Evolutionary conservation across 1,284 basidiomycete genomes (phyloP).

Genomic region (Sporisorium reilianum): DNA sequence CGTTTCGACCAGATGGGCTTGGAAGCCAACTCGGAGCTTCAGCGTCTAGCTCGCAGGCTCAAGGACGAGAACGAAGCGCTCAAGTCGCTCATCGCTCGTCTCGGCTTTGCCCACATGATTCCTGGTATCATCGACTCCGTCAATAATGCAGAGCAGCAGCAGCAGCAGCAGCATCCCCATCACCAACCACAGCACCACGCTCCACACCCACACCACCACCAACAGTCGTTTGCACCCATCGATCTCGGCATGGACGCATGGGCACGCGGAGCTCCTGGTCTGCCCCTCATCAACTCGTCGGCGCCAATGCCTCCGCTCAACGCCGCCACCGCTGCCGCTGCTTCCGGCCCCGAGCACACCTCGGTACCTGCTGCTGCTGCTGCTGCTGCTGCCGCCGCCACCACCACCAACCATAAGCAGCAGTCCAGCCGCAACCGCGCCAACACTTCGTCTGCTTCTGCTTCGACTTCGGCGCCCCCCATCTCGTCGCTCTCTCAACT

Average conservation of each 20-base stretch:
- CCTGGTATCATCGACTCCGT: constrained; percentile 47
- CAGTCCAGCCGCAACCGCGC: constrained; percentile 13
- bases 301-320: constrained; percentile 18
- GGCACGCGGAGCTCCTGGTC: constrained; percentile 23
- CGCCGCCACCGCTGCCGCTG: background rate
- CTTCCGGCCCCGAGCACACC: constrained; percentile 3
- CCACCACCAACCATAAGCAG: constrained; percentile 19
- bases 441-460: background rate
- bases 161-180: constrained; percentile 1
- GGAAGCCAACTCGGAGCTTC: constrained; percentile 63
- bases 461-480: constrained; percentile 13
- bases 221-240: constrained; percentile 35
- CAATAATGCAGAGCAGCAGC: constrained; percentile 20
- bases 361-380: too few relatives aligned
- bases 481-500: constrained; percentile 29
- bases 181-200: constrained; percentile 25
- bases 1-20: constrained; percentile 65
- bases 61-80: constrained; percentile 66
- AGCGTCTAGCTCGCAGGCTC: constrained; percentile 55
- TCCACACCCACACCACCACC: constrained; percentile 27
- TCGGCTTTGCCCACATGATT: constrained; percentile 61
- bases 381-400: background rate
- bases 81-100: constrained; percentile 55
- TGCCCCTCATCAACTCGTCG: constrained; percentile 16
- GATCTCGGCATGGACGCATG: constrained; percentile 48